Base-by-base conservation (phyloP, 2,329 filamentous ascomycete genomes). In the Bisporella sp. region DNA sequence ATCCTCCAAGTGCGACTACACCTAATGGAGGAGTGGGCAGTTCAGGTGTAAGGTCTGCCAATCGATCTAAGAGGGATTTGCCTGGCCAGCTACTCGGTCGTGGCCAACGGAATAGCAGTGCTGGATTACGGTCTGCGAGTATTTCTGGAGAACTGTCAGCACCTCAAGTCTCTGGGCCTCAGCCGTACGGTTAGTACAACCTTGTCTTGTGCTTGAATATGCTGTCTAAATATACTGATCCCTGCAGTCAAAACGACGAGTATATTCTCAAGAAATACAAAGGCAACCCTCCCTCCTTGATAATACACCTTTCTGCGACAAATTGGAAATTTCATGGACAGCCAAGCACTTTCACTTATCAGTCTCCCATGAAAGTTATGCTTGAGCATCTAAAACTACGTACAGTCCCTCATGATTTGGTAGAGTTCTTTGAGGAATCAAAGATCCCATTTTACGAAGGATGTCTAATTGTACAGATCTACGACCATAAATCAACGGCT, bases 301-400 rank as follows among this genome's bases (percentile, higher is more conserved):
- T 92, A 46, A 74, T 99, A 29, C 91, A 96, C 66, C 74, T 99
- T 32, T 84, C 96, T 64, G 77, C 83, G 7, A 89, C 80, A 4
- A 85, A 96, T 69, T 97, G 96, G 65, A 82, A 87, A 51, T 95
- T 99, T 70, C 92, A 97, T 60, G 83, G 90, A 61, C 92, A 96
- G 68, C 90, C 96, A 67, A 88, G 91, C 63, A 92, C 87, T 64
- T 96, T 96, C 61, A 78, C 81, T 5, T 97, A 97, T 69, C 88
- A 89, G 62, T 96, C 90, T 21, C 90, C 93, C 29, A 96, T 97
- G 91, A 82, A 79, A 60, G 70, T 88, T 13, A 77, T 85, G 59
- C 74, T 88, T 46, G 83, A 95, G 58, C 90, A 96, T 66, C 68
- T 97, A 43, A 78, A 78, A 57, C 74, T 73, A 41, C 81, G 85